These are phyloP conservation scores for Leccinum subgranulosum DNA, from an alignment of 768 basidiomycete species.

Conservation along the genomic window DNA sequence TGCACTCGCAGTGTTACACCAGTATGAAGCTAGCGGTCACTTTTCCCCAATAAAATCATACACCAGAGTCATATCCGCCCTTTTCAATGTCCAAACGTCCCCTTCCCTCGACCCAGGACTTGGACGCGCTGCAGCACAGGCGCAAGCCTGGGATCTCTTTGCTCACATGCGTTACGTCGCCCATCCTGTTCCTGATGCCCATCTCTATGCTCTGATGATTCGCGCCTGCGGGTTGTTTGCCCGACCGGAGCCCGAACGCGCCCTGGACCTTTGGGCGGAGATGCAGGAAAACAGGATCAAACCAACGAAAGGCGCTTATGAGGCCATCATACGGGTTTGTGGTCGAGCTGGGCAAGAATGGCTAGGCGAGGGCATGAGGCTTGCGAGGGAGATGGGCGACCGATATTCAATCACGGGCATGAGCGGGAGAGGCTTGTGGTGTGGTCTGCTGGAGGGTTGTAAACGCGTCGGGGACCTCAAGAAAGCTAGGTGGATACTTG, in stretches of 20 bases:
- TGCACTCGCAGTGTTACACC: constrained; percentile 67
- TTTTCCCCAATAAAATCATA: constrained; percentile 77
- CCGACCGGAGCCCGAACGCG: constrained; percentile 80
- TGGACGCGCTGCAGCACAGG: constrained; percentile 47
- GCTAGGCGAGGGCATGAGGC: constrained; percentile 78
- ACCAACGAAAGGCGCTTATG: constrained; percentile 71
- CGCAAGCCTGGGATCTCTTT: constrained; percentile 92
- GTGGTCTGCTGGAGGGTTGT: constrained; percentile 84
- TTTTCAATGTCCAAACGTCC: constrained; percentile 43
- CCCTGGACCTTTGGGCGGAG: constrained; percentile 89
- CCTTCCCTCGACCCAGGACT: constrained; percentile 24
- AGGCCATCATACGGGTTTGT: constrained; percentile 80
- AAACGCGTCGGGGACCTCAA: constrained; percentile 83
- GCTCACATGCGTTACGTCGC: constrained; percentile 96
- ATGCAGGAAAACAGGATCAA: constrained; percentile 74
- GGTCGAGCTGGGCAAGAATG: constrained; percentile 64
- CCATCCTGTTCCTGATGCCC: constrained; percentile 71
- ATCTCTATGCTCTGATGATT: constrained; percentile 85
- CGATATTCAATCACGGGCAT: constrained; percentile 39
- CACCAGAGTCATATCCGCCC: constrained; percentile 58
- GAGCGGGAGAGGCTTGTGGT: constrained; percentile 62
- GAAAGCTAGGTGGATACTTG: constrained; percentile 85
- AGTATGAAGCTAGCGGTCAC: constrained; percentile 61
- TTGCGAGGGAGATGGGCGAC: constrained; percentile 86
- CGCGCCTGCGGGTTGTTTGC: constrained; percentile 67